Conservation (phyloP, 1,139 yeast species). For the Saccharomyces hybrid region DNA sequence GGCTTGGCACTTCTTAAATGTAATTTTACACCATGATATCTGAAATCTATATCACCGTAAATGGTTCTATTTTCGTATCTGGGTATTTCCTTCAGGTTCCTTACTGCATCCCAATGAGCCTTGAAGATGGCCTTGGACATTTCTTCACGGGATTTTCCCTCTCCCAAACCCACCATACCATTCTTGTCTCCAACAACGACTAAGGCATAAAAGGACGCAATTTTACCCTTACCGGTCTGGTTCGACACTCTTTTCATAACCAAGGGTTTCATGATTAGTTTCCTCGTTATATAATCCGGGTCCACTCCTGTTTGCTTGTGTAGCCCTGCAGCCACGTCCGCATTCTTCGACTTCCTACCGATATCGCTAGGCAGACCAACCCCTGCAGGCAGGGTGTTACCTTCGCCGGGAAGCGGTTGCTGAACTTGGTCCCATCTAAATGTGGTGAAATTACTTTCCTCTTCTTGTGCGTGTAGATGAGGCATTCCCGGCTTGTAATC, state of each 20-base stretch:
- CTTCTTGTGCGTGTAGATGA: slow-evolving; percentile 35
- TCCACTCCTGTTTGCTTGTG: slow-evolving; percentile 69
- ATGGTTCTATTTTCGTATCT: slow-evolving; percentile 89
- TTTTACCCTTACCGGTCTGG: slow-evolving; percentile 92
- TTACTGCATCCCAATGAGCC: slow-evolving; percentile 92
- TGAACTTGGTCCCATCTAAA: slow-evolving; percentile 29
- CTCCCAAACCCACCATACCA: slow-evolving; percentile 93
- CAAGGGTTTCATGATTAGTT: slow-evolving; percentile 58
- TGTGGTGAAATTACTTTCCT: slow-evolving; percentile 33
- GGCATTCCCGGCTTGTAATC: slow-evolving; percentile 41
- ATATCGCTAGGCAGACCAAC: slow-evolving; percentile 25
- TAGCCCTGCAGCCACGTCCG: slow-evolving; percentile 47
- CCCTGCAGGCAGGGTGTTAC: slow-evolving; percentile 36
- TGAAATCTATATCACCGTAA: slow-evolving; percentile 72
- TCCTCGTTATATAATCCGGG: slow-evolving; percentile 50
- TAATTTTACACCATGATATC: slow-evolving; percentile 80
- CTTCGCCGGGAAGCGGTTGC: slow-evolving; percentile 22
- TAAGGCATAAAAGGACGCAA: slow-evolving; percentile 72
- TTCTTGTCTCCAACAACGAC: slow-evolving; percentile 89
- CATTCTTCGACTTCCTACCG: slow-evolving; percentile 21
- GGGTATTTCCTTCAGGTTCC: slow-evolving; percentile 73
- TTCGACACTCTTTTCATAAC: slow-evolving; percentile 78
- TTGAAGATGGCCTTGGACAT: slow-evolving; percentile 70
- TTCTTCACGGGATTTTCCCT: slow-evolving; percentile 82
- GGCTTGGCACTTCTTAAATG: slow-evolving; percentile 83